phyloP scores from a whole-genome alignment of 345 rosid species.

The Brassica carinata region DNA sequence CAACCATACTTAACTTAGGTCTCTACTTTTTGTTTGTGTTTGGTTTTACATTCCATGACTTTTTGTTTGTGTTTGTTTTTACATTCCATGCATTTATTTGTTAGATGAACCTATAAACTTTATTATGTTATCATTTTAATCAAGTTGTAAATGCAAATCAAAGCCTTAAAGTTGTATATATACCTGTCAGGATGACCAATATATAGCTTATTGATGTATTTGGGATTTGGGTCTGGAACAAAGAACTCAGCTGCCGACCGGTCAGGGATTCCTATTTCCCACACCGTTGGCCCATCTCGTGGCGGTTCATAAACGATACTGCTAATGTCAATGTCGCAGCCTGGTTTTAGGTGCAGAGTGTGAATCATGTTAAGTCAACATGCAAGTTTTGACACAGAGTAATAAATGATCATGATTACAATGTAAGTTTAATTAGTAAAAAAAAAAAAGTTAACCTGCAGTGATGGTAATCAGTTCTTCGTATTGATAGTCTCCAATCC shows the following conservation, averaged over 20 bases:
- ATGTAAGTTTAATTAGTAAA: not conserved
- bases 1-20: not conserved
- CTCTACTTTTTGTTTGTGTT: not conserved
- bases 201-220: slow-evolving; percentile 63
- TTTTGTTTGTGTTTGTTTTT: not conserved
- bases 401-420: not conserved
- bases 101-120: not conserved
- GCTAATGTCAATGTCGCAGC: slow-evolving; percentile 56
- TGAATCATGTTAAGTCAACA: slow-evolving; percentile 2
- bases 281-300: slow-evolving; percentile 78
- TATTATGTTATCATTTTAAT: not conserved
- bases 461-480: slow-evolving; percentile 45
- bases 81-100: not conserved
- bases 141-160: not conserved
- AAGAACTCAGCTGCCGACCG: slow-evolving; percentile 76
- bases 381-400: not conserved
- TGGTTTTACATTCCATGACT: not conserved
- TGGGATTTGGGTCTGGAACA: slow-evolving; percentile 72
- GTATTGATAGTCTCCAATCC: slow-evolving; percentile 66
- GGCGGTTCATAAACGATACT: slow-evolving; percentile 62
- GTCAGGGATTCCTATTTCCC: slow-evolving; percentile 91
- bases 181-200: slow-evolving; percentile 73
- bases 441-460: slow-evolving; percentile 47
- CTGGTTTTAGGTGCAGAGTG: slow-evolving; percentile 36
- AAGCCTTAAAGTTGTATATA: not conserved